These are phyloP conservation scores for Grifola frondosa DNA, from an alignment of 1,284 basidiomycete genomes.

Conservation along the genomic window DNA sequence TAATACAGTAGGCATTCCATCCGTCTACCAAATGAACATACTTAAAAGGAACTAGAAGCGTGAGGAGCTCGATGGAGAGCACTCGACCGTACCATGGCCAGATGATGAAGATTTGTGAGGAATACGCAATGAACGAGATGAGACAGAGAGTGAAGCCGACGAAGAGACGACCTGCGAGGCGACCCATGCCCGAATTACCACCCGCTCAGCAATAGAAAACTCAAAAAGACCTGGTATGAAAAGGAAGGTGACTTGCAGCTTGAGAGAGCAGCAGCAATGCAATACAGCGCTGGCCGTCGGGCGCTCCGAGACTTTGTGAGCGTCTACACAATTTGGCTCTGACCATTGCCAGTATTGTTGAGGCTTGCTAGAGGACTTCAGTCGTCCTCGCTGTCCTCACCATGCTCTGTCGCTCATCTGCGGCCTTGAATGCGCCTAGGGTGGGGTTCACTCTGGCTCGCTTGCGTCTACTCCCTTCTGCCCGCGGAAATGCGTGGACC, in stretches of 20 bases:
- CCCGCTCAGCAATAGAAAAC: conserved; percentile 28
- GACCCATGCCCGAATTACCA: conserved; percentile 36
- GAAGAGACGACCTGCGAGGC: conserved; percentile 57
- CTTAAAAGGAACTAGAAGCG: conserved; percentile 87
- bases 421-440: too few species aligned
- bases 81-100: conserved; percentile 87
- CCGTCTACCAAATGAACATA: too few species aligned
- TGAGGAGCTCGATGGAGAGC: conserved; percentile 69
- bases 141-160: conserved; percentile 73
- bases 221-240: conserved; percentile 5
- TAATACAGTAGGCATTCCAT: conserved; percentile 8
- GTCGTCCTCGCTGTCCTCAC: not conserved
- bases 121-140: conserved; percentile 87
- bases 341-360: too few species aligned
- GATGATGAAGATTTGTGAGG: conserved; percentile 85
- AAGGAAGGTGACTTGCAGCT: not conserved
- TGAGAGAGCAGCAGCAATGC: not conserved
- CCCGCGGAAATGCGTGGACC: too few species aligned
- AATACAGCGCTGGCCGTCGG: too few species aligned
- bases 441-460: too few species aligned
- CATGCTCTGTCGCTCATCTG: conserved; percentile 17
- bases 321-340: too few species aligned
- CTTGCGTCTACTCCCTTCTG: too few species aligned
- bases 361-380: not conserved
- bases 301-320: too few species aligned